Conservation (phyloP, 352 stramenopile species). For the Phytopythium delawarense region DNA sequence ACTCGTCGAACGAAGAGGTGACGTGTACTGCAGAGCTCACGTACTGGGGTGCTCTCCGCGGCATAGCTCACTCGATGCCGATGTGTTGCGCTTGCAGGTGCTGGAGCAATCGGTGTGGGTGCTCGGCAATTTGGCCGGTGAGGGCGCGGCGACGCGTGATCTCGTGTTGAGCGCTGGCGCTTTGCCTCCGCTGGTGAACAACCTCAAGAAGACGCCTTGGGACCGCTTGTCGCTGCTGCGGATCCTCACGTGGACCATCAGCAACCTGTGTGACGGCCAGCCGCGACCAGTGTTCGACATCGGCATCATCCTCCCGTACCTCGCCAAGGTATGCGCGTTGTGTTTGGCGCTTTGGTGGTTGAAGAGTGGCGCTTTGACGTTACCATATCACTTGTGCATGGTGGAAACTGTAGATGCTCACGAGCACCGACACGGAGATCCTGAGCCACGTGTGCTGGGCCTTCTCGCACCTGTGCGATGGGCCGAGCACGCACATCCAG, state of each 20-base stretch:
- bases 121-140: conserved; percentile 89
- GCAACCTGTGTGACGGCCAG: conserved; percentile 91
- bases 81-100: conserved; percentile 41
- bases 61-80: not conserved
- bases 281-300: conserved; percentile 88
- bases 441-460: conserved; percentile 95
- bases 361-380: not conserved
- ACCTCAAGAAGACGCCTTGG: conserved; percentile 85
- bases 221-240: conserved; percentile 82
- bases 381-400: not conserved
- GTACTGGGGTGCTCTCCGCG: conserved; percentile 6
- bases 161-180: conserved; percentile 84
- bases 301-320: conserved; percentile 80
- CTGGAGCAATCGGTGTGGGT: conserved; percentile 93
- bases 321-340: conserved; percentile 47
- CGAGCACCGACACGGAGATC: conserved; percentile 94
- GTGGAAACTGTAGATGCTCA: conserved; percentile 74
- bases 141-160: conserved; percentile 86
- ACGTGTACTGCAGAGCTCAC: conserved; percentile 11
- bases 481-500: conserved; percentile 95
- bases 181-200: conserved; percentile 82
- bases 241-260: conserved; percentile 92
- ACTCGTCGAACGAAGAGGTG: conserved; percentile 90
- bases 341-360: not conserved
- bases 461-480: conserved; percentile 96